Evolutionary conservation across 2,329 filamentous ascomycete genomes (phyloP).

Genomic region (Trichoderma afroharzianum): DNA sequence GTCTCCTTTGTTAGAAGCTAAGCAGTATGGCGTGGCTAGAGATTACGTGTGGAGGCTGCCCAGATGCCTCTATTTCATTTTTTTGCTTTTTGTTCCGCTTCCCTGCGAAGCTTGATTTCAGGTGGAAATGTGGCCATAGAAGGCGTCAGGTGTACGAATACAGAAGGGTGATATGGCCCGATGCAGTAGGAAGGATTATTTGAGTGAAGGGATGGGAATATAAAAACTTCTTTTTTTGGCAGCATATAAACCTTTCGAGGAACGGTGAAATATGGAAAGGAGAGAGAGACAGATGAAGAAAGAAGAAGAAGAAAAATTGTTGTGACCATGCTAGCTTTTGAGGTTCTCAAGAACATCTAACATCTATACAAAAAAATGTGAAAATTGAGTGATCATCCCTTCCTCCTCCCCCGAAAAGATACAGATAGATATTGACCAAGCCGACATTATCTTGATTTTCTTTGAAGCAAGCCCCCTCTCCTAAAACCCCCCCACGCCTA

Average conservation of each 20-base stretch:
- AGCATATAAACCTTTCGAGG: not conserved
- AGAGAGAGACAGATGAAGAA: not conserved
- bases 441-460: conserved; percentile 17
- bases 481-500: conserved; percentile 28
- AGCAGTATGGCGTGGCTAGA: not conserved
- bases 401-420: not conserved
- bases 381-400: not conserved
- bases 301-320: not conserved
- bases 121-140: conserved; percentile 1
- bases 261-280: conserved; percentile 19
- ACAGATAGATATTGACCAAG: not conserved
- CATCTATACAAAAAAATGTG: conserved; percentile 9
- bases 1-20: not conserved
- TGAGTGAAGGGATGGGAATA: conserved; percentile 1
- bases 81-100: not conserved
- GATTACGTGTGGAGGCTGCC: not conserved
- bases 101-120: not conserved
- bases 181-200: conserved; percentile 22
- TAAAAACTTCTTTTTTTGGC: not conserved
- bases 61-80: not conserved
- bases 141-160: conserved; percentile 23
- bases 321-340: conserved; percentile 12
- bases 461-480: conserved; percentile 24
- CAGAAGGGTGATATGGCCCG: conserved; percentile 22
- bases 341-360: conserved; percentile 3